Conservation (phyloP, 495 filamentous ascomycete species). For the Trichocladium antarcticum region DNA sequence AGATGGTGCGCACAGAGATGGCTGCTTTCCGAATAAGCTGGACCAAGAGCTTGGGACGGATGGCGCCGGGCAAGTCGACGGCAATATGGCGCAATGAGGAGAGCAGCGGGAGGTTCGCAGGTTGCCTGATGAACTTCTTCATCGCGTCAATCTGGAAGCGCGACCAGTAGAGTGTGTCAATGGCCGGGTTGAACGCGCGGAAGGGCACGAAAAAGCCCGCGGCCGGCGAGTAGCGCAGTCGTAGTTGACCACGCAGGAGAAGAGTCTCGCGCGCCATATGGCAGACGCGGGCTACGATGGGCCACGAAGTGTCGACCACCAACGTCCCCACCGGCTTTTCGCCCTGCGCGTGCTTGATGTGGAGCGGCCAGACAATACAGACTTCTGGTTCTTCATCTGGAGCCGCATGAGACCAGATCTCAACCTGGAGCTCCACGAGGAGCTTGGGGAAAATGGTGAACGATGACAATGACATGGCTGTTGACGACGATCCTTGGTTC, state of each 20-base stretch:
- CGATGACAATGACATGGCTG: too few relatives aligned
- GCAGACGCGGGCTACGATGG: neutral
- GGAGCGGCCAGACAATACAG: neutral
- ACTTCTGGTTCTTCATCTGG: neutral
- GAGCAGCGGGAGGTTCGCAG: too few relatives aligned
- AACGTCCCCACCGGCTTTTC: neutral
- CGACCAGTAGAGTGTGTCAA: neutral
- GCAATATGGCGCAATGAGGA: neutral
- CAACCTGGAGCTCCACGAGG: neutral
- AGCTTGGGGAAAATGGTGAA: neutral
- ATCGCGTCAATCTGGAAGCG: neutral
- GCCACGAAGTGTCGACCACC: neutral
- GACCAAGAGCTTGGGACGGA: neutral
- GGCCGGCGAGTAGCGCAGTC: neutral
- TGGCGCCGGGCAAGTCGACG: neutral
- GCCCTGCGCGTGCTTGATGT: neutral
- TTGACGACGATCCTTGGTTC: too few relatives aligned
- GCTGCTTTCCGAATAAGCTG: neutral
- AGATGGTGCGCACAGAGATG: neutral
- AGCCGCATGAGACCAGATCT: neutral
- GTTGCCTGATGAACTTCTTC: neutral
- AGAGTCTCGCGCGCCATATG: neutral
- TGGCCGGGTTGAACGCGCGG: neutral
- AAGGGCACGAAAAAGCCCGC: neutral
- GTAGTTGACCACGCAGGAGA: neutral